Percentiles rank a stretch among this genome's conserved stretches.
phyloP scores from a whole-genome alignment of 2,329 filamentous ascomycete species.

The Fusarium pseudoanthophilum region DNA sequence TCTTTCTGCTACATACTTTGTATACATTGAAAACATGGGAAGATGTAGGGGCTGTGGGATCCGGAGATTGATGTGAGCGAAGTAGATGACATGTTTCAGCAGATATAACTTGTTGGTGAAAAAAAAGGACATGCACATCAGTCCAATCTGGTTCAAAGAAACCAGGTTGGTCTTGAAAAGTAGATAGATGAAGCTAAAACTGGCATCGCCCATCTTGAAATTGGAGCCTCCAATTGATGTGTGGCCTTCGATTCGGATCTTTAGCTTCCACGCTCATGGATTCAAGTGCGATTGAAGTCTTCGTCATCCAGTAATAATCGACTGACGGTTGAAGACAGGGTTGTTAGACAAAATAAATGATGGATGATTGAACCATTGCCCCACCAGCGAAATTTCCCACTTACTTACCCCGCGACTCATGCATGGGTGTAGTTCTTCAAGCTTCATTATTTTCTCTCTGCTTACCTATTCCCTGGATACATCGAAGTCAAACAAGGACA shows the following conservation, averaged over 20 bases:
- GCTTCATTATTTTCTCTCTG: background rate
- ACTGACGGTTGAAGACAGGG: background rate
- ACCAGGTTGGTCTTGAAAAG: background rate
- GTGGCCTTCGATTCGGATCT: background rate
- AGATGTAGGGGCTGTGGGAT: background rate
- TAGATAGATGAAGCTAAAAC: constrained; percentile 13
- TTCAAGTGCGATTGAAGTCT: background rate
- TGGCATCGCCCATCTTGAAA: constrained; percentile 10
- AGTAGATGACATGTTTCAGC: background rate
- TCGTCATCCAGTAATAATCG: background rate
- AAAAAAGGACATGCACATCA: background rate
- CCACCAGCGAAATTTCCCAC: constrained; percentile 29
- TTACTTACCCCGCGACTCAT: constrained; percentile 27
- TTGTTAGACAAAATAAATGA: constrained; percentile 11
- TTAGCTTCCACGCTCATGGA: background rate
- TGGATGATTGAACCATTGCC: constrained; percentile 5
- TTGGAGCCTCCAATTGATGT: background rate
- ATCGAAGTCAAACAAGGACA: background rate
- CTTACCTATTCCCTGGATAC: background rate
- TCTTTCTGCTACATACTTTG: background rate
- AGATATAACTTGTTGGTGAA: background rate
- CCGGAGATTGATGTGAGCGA: background rate
- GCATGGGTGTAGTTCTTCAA: constrained; percentile 1
- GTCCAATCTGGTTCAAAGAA: background rate
- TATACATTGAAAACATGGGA: constrained; percentile 17